Evolutionary conservation across 495 filamentous ascomycete genomes (phyloP).

Genomic region (Xeromyces bisporus): DNA sequence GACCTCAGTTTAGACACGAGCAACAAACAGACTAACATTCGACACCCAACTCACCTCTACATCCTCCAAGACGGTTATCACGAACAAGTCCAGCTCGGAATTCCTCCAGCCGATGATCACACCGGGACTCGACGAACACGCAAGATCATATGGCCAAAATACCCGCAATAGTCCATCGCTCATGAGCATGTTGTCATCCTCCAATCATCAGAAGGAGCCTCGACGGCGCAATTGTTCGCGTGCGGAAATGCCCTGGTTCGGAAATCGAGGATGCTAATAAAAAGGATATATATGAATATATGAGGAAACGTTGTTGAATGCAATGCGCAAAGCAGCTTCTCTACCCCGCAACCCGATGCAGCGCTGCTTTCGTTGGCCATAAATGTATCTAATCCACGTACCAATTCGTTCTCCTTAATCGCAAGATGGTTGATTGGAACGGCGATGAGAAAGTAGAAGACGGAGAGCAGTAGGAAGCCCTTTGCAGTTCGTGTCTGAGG

Average conservation of each 20-base stretch:
- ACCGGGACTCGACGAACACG: slow-evolving; percentile 52
- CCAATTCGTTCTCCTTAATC: slow-evolving; percentile 45
- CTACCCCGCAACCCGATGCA: neutral
- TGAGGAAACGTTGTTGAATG: no score
- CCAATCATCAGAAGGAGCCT: slow-evolving; percentile 69
- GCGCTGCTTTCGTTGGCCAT: neutral
- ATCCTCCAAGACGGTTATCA: slow-evolving; percentile 74
- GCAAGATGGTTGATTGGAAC: slow-evolving; percentile 58
- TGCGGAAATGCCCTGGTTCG: slow-evolving; percentile 73
- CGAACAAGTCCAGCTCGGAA: slow-evolving; percentile 75
- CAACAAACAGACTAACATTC: no score
- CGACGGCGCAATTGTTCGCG: slow-evolving; percentile 86
- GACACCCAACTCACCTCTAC: slow-evolving; percentile 70
- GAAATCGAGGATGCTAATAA: slow-evolving; percentile 65
- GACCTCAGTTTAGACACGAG: neutral
- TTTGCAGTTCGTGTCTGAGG: slow-evolving; percentile 49
- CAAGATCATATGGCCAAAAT: slow-evolving; percentile 90
- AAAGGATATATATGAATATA: no score
- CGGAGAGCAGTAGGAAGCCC: slow-evolving; percentile 54
- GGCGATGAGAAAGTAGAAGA: slow-evolving; percentile 62
- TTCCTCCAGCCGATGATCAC: slow-evolving; percentile 94
- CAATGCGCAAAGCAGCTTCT: slow-evolving; percentile 6
- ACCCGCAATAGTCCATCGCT: slow-evolving; percentile 85
- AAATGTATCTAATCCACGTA: slow-evolving; percentile 10
- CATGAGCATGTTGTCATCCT: slow-evolving; percentile 72